Evolutionary conservation across 2,329 filamentous ascomycete species (phyloP).

Genomic region (Cryphonectria japonica): DNA sequence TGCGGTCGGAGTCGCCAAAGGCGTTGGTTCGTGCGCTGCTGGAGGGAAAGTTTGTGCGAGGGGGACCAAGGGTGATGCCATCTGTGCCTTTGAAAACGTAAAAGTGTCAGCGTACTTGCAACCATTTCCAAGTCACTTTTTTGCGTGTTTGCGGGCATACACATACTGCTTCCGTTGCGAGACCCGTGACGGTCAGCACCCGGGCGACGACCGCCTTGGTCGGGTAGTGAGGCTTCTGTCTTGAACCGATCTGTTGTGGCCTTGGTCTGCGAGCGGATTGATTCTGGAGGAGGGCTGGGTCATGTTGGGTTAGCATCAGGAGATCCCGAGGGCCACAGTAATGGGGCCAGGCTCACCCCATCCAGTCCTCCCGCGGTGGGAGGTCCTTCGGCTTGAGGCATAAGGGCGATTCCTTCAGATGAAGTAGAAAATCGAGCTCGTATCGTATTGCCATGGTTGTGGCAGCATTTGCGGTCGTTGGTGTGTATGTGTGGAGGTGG

Average conservation of each 20-base stretch:
- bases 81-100: constrained; percentile 61
- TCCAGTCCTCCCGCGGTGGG: constrained; percentile 90
- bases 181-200: constrained; percentile 57
- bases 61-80: constrained; percentile 84
- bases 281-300: constrained; percentile 50
- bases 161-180: constrained; percentile 61
- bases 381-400: constrained; percentile 78
- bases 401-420: constrained; percentile 79
- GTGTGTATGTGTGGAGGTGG: background rate
- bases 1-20: constrained; percentile 51
- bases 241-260: constrained; percentile 48
- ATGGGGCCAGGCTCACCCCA: constrained; percentile 69
- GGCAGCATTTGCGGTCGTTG: constrained; percentile 16
- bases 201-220: constrained; percentile 56
- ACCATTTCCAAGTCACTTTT: background rate
- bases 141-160: constrained; percentile 1
- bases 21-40: constrained; percentile 56
- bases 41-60: constrained; percentile 77
- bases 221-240: constrained; percentile 48
- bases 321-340: constrained; percentile 12
- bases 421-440: constrained; percentile 73
- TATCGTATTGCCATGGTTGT: constrained; percentile 65
- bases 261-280: constrained; percentile 50
- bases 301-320: constrained; percentile 21
- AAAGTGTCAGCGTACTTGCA: constrained; percentile 29